A percentile compares a stretch with the other conserved stretches of the same genome.
Evolutionary conservation across 306 rosid species (phyloP).

Genomic region (Dalbergia cultrata): DNA sequence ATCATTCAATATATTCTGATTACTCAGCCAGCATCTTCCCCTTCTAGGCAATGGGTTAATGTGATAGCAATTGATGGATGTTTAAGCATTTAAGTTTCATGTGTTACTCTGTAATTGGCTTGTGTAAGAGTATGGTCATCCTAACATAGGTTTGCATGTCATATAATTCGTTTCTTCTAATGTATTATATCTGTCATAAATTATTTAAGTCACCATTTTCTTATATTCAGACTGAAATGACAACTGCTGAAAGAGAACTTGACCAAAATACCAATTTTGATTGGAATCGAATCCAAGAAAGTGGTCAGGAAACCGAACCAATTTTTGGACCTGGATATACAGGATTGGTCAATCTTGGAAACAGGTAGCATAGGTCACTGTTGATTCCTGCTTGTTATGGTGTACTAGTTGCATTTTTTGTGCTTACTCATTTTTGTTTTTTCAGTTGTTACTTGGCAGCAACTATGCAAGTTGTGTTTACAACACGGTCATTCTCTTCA

Average conservation of each 20-base stretch:
- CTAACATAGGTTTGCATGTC: not conserved
- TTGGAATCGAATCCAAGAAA: slow-evolving; percentile 98
- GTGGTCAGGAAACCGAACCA: slow-evolving; percentile 88
- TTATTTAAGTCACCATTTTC: slow-evolving; percentile 4
- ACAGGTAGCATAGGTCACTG: slow-evolving; percentile 64
- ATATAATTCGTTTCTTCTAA: not conserved
- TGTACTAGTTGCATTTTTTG: not conserved
- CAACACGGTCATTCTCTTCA: slow-evolving; percentile 74
- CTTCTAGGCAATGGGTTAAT: slow-evolving; percentile 5
- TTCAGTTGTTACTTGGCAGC: slow-evolving; percentile 98
- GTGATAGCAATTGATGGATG: not conserved
- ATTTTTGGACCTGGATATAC: slow-evolving; percentile 96
- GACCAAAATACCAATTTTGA: slow-evolving; percentile 96
- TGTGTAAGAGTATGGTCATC: slow-evolving; percentile 4
- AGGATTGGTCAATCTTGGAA: slow-evolving; percentile 95
- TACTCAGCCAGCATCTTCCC: slow-evolving; percentile 6
- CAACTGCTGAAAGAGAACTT: slow-evolving; percentile 99
- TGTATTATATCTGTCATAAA: not conserved
- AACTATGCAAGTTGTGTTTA: slow-evolving; percentile 89
- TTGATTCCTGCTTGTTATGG: slow-evolving; percentile 27
- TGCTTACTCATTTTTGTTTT: slow-evolving; percentile 49
- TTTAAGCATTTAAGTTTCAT: not conserved
- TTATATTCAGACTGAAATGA: slow-evolving; percentile 90
- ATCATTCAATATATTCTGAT: slow-evolving; percentile 10
- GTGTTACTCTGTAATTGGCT: not conserved